A percentile compares a stretch with the other conserved stretches of the same genome.
Conservation (phyloP, 2,329 filamentous ascomycete genomes). For the Fusarium dimerum region DNA sequence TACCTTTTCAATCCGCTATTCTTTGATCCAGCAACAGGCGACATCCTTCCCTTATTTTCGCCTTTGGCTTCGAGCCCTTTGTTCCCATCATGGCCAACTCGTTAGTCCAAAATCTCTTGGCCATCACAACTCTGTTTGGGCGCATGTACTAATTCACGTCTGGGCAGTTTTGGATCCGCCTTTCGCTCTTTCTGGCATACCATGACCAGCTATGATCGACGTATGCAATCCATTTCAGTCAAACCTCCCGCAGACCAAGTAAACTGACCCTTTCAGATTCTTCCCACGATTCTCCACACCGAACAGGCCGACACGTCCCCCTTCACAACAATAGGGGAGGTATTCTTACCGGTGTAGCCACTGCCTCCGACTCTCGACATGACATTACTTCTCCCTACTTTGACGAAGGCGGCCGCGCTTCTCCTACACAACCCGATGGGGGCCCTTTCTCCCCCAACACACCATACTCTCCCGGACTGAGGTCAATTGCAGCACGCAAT, state of each 20-base stretch:
- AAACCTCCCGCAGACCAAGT: slow-evolving; percentile 1
- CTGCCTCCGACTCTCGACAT: slow-evolving; percentile 83
- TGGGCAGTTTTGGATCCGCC: slow-evolving; percentile 63
- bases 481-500: slow-evolving; percentile 71
- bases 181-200: slow-evolving; percentile 95
- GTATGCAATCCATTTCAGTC: slow-evolving; percentile 43
- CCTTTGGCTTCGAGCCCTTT: slow-evolving; percentile 20
- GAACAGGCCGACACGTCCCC: slow-evolving; percentile 86
- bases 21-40: slow-evolving; percentile 15
- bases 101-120: slow-evolving; percentile 22
- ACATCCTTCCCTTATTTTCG: slow-evolving; percentile 12
- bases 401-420: slow-evolving; percentile 65
- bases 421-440: slow-evolving; percentile 43
- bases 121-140: background rate
- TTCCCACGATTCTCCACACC: slow-evolving; percentile 88
- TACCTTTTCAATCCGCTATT: slow-evolving; percentile 9
- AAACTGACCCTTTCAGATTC: slow-evolving; percentile 64
- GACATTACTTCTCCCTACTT: slow-evolving; percentile 80
- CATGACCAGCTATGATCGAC: slow-evolving; percentile 72
- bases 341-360: slow-evolving; percentile 84
- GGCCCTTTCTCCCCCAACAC: slow-evolving; percentile 52
- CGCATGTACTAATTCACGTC: slow-evolving; percentile 17
- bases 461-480: slow-evolving; percentile 88
- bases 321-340: slow-evolving; percentile 79
- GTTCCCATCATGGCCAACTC: slow-evolving; percentile 32